These are phyloP conservation scores for Apophysomyces trapeziformis DNA, from an alignment of 371 early-diverging fungal species.

Conservation along the genomic window DNA sequence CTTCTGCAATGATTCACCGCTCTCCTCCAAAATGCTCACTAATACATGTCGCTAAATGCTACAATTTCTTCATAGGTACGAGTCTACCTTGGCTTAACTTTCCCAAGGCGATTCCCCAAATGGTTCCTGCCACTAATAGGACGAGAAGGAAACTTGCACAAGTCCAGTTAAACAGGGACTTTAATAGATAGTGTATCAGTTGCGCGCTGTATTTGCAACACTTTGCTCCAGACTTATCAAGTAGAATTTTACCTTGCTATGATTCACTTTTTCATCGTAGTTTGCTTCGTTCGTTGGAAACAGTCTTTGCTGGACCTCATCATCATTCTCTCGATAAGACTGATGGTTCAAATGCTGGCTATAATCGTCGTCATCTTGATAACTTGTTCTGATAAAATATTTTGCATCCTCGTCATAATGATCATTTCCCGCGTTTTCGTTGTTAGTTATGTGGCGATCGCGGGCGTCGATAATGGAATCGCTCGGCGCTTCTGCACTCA, in stretches of 20 bases:
- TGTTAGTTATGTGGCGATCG: neutral
- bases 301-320: neutral
- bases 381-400: neutral
- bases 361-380: neutral
- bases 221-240: no score
- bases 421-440: neutral
- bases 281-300: neutral
- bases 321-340: constrained; percentile 3
- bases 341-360: neutral
- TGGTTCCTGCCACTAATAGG: neutral
- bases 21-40: neutral
- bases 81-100: constrained; percentile 2
- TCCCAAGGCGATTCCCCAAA: neutral
- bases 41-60: neutral
- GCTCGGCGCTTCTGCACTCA: neutral
- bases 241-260: neutral
- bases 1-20: constrained; percentile 1
- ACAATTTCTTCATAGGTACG: neutral
- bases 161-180: neutral
- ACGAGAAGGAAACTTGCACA: neutral
- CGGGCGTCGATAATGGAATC: neutral
- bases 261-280: neutral
- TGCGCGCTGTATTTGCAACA: neutral
- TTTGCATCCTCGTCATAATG: no score
- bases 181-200: neutral